Evolutionary conservation across 148 eudicot species (phyloP), one percentile per base, ranked within the genome.

Genomic region (Bassia scoparia): DNA sequence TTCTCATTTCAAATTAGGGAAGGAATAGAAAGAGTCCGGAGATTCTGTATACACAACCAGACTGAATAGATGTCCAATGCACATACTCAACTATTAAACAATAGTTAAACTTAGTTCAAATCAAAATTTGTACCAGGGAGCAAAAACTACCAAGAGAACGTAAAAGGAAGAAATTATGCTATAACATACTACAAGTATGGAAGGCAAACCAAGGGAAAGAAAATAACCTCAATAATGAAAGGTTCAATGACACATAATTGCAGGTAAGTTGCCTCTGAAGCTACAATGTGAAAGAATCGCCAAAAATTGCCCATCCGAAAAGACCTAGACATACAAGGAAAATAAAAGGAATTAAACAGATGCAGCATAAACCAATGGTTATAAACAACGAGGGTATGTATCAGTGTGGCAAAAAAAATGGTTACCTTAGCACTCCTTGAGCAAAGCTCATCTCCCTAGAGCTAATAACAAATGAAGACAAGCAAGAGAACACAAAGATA

Each of bases 381-480:
- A 23, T 31, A 61, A 37, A 38, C 46, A 74, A 65, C 17, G 55
- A 62, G n/a, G 61, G 33, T 60, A 58, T 31, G 29, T 35, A 64
- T 58, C 23, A 33, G 24, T 27, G 16, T 24, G 50, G 63, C 31
- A 14, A 70, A 71, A 7, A 35, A 3, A 3, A 16, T 70, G n/a
- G 23, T 46, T 79, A 91, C 98, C 98, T 91, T 68, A 94, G 79
- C 73, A 88, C 73, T 77, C 73, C 82, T 43, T 90, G 87, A 50
- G 96, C 87, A 83, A 91, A 89, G 79, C 69, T 34, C 93, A 94
- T 84, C 82, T 88, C 87, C 77, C 82, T 94, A 16, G 97, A 88
- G 79, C 78, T 86, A 37, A 88, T 71, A 69, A 84, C 65, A 24
- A 72, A 68, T 75, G 87, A 78, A 73, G 87, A 79, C 72, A 86